Evolutionary conservation across 257 asterid genomes (phyloP), one percentile per base, ranked within the genome.

Genomic region (Voacanga thouarsii): DNA sequence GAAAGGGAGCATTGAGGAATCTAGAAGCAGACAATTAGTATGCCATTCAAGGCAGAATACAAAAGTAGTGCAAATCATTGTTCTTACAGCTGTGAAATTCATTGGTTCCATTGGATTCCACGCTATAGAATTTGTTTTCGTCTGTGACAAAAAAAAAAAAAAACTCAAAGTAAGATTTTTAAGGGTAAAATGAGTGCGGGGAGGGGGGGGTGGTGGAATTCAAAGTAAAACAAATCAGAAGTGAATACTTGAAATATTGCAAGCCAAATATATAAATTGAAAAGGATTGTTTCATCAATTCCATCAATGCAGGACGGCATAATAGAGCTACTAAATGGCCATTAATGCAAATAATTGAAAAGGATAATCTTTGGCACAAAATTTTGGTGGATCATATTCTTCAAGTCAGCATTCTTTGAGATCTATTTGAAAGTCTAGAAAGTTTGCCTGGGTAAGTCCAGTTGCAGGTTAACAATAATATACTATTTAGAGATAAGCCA

Each of bases 101-200:
- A 95, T 95, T 33, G 99, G 99, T 87, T 95, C 99, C 97, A 90
- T 87, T 11, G 98, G 99, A 73, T 95, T 95, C 98, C 99, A 95
- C 3, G 97, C 91, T 70, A 93, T 87, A 45, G 98, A 90, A 86
- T 95, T 95, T 53, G 96, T 90, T 86, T 88, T 93, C 55, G 93
- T 95, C 98, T 95, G 96, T 67, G 49, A 78, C 73, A 78, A 53
- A 43, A 73, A 61, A 86, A 73, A 61, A 86, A 71, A 68, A 4
- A 30, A 77, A 69, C 44, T 37, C 49, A 41, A 59, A 51, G 41
- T 30, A 23, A 66, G 51, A 43, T 41, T 50, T 67, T n/a, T 41
- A 23, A 21, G 21, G 24, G 53, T 30, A 9, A 33, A 43, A n/a
- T n/a, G n/a, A n/a, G n/a, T n/a, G n/a, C n/a, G n/a, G n/a, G n/a